phyloP scores from a whole-genome alignment of 2,329 filamentous ascomycete genomes.

The Aspergillus oerlinghausenensis region DNA sequence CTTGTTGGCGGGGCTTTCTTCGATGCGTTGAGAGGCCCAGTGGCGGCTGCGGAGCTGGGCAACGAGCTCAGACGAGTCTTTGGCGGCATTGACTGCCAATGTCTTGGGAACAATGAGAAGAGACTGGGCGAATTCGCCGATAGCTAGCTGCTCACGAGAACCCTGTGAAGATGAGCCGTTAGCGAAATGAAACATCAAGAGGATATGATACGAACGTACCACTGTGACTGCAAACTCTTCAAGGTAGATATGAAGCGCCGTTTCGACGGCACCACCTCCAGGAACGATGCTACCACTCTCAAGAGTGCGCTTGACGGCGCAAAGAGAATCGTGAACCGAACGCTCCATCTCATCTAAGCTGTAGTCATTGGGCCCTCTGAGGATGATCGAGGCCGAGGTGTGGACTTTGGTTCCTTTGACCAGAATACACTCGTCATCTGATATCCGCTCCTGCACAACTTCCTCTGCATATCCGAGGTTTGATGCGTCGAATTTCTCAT shows the following conservation, averaged over 20 bases:
- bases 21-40: slow-evolving; percentile 85
- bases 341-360: slow-evolving; percentile 99
- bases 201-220: slow-evolving; percentile 44
- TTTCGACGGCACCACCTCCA: slow-evolving; percentile 93
- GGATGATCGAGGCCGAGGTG: slow-evolving; percentile 90
- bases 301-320: slow-evolving; percentile 92
- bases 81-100: slow-evolving; percentile 91
- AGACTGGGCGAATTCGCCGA: slow-evolving; percentile 93
- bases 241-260: slow-evolving; percentile 97
- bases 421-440: slow-evolving; percentile 96
- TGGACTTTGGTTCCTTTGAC: slow-evolving; percentile 94
- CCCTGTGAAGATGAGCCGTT: slow-evolving; percentile 44
- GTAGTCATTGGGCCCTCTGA: slow-evolving; percentile 93
- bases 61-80: slow-evolving; percentile 91
- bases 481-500: slow-evolving; percentile 91
- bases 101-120: slow-evolving; percentile 95
- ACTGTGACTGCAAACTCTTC: slow-evolving; percentile 98
- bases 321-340: slow-evolving; percentile 93
- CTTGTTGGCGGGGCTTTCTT: slow-evolving; percentile 70
- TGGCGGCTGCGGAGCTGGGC: slow-evolving; percentile 93
- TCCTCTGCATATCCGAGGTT: slow-evolving; percentile 90
- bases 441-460: slow-evolving; percentile 96
- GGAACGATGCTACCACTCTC: slow-evolving; percentile 97
- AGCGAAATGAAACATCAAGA: background rate
- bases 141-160: slow-evolving; percentile 94